Evolutionary conservation across 352 stramenopile genomes (phyloP).

Genomic region (Phytophthora multivora): DNA sequence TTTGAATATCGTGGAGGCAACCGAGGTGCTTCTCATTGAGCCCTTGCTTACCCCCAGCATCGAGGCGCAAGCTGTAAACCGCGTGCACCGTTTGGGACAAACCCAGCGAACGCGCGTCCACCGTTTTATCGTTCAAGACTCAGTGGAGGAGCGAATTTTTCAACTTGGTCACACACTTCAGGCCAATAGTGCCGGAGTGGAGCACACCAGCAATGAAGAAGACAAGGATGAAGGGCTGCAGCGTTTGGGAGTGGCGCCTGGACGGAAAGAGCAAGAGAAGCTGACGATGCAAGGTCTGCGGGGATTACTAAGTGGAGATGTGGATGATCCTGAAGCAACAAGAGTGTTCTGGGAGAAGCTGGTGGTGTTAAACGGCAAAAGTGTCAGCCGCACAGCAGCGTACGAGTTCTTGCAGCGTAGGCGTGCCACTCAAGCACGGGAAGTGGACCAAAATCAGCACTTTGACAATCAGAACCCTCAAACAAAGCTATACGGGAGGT

Average conservation of each 20-base stretch:
- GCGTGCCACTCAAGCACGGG: conserved; percentile 35
- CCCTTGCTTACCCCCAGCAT: conserved; percentile 87
- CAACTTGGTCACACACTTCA: conserved; percentile 28
- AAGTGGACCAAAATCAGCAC: conserved; percentile 3
- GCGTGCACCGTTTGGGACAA: conserved; percentile 92
- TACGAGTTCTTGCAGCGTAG: conserved; percentile 46
- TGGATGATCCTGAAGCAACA: neutral
- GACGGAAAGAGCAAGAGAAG: conserved; percentile 58
- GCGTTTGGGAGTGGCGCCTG: conserved; percentile 41
- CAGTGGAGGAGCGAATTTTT: conserved; percentile 90
- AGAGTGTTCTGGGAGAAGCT: conserved; percentile 51
- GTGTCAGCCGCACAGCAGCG: conserved; percentile 33
- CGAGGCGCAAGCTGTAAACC: conserved; percentile 89
- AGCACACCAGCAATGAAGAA: conserved; percentile 11
- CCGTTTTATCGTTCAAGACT: conserved; percentile 88
- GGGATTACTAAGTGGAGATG: conserved; percentile 40
- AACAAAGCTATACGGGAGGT: conserved; percentile 39
- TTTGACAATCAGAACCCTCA: conserved; percentile 4
- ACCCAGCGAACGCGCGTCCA: conserved; percentile 82
- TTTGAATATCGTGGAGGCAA: conserved; percentile 93
- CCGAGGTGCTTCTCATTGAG: conserved; percentile 92
- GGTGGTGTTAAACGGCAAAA: conserved; percentile 46
- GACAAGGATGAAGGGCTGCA: conserved; percentile 24
- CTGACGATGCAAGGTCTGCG: conserved; percentile 61
- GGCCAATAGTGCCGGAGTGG: neutral